Percentiles rank a stretch among this genome's conserved stretches.
Evolutionary conservation across 805 yeast species (phyloP).

Genomic region (Starmerella vitae): DNA sequence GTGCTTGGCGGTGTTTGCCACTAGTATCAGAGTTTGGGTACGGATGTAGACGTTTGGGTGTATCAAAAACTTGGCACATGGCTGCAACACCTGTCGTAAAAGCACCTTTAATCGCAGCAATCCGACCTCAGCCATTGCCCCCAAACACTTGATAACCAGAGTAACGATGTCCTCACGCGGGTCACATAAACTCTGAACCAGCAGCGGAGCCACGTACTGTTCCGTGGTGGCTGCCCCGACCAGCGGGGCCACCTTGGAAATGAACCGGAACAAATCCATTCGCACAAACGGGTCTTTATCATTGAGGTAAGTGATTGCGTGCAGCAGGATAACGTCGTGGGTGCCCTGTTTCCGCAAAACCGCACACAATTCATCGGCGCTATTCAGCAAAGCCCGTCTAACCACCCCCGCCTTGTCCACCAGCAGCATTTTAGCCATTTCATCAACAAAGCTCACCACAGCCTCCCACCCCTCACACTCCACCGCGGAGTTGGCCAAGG

Average conservation of each 20-base stretch:
- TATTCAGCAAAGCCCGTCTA: conserved; percentile 51
- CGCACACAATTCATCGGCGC: conserved; percentile 64
- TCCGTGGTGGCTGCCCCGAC: conserved; percentile 74
- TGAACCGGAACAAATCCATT: conserved; percentile 54
- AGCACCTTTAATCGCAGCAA: conserved; percentile 37
- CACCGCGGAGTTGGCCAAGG: conserved; percentile 50
- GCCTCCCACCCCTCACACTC: conserved; percentile 22
- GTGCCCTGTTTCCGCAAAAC: conserved; percentile 80
- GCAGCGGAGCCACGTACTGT: conserved; percentile 72
- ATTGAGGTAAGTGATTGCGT: conserved; percentile 79
- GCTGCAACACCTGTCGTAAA: conserved; percentile 40
- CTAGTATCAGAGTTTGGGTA: conserved; percentile 47
- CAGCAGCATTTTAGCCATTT: conserved; percentile 46
- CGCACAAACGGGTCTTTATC: conserved; percentile 58
- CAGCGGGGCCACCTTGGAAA: conserved; percentile 61
- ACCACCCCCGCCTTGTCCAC: conserved; percentile 59
- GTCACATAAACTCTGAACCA: conserved; percentile 72
- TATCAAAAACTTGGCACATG: conserved; percentile 44
- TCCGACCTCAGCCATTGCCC: conserved; percentile 44
- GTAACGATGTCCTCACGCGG: conserved; percentile 63
- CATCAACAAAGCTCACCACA: conserved; percentile 43
- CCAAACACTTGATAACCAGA: conserved; percentile 47
- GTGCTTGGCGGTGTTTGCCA: conserved; percentile 48
- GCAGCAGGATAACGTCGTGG: conserved; percentile 78
- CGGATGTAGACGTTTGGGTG: conserved; percentile 86